Evolutionary conservation across 1,139 yeast species (phyloP), one percentile per base, ranked within the genome.

Genomic region (Kluyveromyces marxianus): DNA sequence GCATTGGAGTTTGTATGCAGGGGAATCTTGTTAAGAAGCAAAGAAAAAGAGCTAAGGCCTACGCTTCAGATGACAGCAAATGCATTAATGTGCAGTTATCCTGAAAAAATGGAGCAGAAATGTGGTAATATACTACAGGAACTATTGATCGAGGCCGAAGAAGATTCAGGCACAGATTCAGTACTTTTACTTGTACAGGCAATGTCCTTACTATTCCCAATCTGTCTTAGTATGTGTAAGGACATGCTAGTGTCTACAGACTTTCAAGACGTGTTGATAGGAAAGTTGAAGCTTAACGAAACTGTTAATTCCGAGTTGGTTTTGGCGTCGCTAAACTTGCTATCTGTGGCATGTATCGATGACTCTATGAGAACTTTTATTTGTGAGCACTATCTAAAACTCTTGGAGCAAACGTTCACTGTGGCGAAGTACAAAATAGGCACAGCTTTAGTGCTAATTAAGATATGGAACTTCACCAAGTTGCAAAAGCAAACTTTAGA

Each of bases 391-490:
- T 62, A 60, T 45, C 42, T 54, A 14, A 42, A 45, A 4, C 42
- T 54, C 0, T 46, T 63, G 27, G 60, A 60, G 39, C 47, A 49
- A 27, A 46, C 63, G 4, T 44, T 58, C 36, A 40, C 45, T 4
- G 45, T 52, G n/a, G 44, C 50, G 24, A 44, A 51, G 4, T 56
- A 51, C 41, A 50, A 50, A 31, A 42, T 56, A 3, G 49, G 44
- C 33, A 48, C 65, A 8, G 56, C 62, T 1, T 39, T 60, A 10
- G 65, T 63, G 1, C 47, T 63, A 38, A 49, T 60, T 10, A 63
- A 63, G 43, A 60, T 63, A 10, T 62, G 66, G 66, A 54, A 62
- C 7, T 61, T 62, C 44, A 48, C 58, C 2, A 63, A 60, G 42
- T 46, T 63, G 32, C 51, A 55, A 31, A 48, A 52, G n/a, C 45